Evolutionary conservation across 768 basidiomycete species (phyloP).

Genomic region (Suillus variegatus): DNA sequence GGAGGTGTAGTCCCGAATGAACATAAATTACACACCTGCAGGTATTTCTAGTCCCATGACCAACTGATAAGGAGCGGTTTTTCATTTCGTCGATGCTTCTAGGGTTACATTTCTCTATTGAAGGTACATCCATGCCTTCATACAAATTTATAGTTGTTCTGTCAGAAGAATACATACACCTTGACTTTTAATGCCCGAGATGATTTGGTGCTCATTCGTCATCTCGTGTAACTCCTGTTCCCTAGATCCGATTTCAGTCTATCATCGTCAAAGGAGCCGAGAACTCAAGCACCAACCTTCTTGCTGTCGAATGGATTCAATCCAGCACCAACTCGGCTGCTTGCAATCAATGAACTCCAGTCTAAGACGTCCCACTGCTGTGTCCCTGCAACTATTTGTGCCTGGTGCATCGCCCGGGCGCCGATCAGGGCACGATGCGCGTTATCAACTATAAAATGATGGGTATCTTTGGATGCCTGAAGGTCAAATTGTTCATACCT

Average conservation of each 20-base stretch:
- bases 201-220: slow-evolving; percentile 7
- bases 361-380: slow-evolving; percentile 64
- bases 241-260: slow-evolving; percentile 12
- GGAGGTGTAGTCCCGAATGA: slow-evolving; percentile 24
- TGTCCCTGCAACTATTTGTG: slow-evolving; percentile 45
- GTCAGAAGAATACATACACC: background rate
- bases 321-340: slow-evolving; percentile 74
- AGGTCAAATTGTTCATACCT: background rate
- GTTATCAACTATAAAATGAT: slow-evolving; percentile 45
- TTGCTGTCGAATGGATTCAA: slow-evolving; percentile 45
- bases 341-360: slow-evolving; percentile 83
- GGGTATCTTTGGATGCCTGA: background rate
- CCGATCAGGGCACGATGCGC: slow-evolving; percentile 81
- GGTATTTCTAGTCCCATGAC: background rate
- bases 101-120: background rate
- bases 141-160: background rate
- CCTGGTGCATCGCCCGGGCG: slow-evolving; percentile 68
- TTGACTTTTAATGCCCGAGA: background rate
- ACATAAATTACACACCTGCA: background rate
- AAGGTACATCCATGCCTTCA: background rate
- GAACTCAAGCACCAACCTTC: slow-evolving; percentile 25
- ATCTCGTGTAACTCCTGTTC: slow-evolving; percentile 24
- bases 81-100: background rate
- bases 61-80: background rate
- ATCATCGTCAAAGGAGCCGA: background rate